These are phyloP conservation scores for Termitomyces sp. DNA, from an alignment of 768 basidiomycete species.

Conservation along the genomic window DNA sequence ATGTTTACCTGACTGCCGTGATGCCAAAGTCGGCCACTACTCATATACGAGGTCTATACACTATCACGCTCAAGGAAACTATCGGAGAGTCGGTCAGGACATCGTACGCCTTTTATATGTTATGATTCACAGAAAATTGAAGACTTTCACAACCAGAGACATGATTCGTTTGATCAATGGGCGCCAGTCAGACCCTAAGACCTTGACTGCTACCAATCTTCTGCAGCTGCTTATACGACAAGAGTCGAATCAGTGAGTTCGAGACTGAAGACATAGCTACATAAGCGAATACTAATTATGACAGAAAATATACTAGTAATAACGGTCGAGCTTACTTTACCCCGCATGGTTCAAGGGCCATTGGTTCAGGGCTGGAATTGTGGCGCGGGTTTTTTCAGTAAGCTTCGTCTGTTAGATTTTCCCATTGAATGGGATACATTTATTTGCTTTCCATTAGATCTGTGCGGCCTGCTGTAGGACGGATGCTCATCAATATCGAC, in stretches of 20 bases:
- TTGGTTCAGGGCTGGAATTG: constrained; percentile 33
- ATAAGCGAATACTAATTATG: background rate
- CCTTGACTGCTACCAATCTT: constrained; percentile 38
- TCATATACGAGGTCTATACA: constrained; percentile 22
- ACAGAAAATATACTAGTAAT: constrained; percentile 36
- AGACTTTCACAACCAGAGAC: constrained; percentile 17
- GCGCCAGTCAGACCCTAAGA: constrained; percentile 17
- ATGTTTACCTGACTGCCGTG: constrained; percentile 25
- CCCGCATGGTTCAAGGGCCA: constrained; percentile 17
- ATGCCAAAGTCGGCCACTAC: constrained; percentile 2
- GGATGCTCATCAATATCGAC: constrained; percentile 45
- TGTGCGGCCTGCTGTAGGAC: constrained; percentile 38
- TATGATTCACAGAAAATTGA: background rate
- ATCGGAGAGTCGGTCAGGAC: constrained; percentile 32
- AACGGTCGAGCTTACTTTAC: constrained; percentile 46
- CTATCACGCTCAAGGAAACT: constrained; percentile 34
- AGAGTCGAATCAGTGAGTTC: constrained; percentile 38
- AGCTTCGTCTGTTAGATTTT: constrained; percentile 4
- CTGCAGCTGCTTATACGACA: constrained; percentile 49
- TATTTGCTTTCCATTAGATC: constrained; percentile 17
- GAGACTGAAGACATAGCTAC: background rate
- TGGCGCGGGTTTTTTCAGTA: constrained; percentile 52
- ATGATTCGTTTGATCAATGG: constrained; percentile 20
- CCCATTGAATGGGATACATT: background rate
- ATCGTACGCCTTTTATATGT: constrained; percentile 21